A percentile compares a stretch with the other conserved stretches of the same genome.
phyloP scores from a whole-genome alignment of 2,329 filamentous ascomycete species.

The Penicillium sclerotiorum region DNA sequence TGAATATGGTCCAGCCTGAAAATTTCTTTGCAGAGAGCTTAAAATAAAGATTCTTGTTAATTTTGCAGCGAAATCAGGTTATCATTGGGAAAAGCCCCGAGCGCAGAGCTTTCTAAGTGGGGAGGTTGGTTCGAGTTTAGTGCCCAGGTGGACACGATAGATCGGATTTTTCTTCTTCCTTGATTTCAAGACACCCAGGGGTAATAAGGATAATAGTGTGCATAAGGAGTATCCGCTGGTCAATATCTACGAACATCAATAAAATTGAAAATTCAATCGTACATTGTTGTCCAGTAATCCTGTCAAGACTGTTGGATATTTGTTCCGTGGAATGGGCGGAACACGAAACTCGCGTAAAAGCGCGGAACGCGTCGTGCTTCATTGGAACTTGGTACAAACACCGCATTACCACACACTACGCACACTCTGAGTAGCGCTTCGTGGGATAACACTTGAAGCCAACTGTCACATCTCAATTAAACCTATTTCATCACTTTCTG shows the following conservation, averaged over 20 bases:
- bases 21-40: no score
- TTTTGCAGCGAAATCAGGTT: no score
- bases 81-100: no score
- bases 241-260: no score
- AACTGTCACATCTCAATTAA: no score
- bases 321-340: slow-evolving; percentile 3
- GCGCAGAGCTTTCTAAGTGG: background rate
- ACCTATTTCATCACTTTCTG: no score
- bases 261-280: no score
- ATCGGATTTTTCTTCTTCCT: background rate
- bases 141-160: background rate
- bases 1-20: no score
- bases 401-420: background rate
- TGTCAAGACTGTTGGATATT: background rate
- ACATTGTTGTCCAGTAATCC: background rate
- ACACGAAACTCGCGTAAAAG: slow-evolving; percentile 4
- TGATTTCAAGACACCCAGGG: background rate
- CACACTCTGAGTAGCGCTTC: no score
- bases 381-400: background rate
- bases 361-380: slow-evolving; percentile 6
- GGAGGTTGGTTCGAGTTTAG: background rate
- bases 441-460: no score
- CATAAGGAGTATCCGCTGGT: no score
- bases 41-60: no score
- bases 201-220: background rate